phyloP scores from a whole-genome alignment of 352 stramenopile genomes.

The Globisporangium sylvaticum region DNA sequence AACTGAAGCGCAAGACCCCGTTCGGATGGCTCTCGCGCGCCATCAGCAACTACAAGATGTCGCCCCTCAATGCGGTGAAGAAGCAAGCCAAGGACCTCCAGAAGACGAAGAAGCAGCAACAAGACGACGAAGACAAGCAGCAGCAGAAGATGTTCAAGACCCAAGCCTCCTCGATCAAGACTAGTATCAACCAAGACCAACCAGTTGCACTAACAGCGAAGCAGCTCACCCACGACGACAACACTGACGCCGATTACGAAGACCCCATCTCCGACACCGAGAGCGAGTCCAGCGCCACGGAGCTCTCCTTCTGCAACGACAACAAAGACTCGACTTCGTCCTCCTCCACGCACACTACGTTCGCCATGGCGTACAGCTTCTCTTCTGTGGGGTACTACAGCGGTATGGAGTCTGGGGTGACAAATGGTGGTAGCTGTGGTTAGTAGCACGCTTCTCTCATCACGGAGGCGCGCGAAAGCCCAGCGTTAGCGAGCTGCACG shows the following conservation, averaged over 20 bases:
- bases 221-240: neutral
- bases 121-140: neutral
- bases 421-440: neutral
- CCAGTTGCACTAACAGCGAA: neutral
- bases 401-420: neutral
- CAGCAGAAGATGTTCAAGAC: neutral
- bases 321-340: neutral
- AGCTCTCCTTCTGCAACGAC: neutral
- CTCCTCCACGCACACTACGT: neutral
- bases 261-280: neutral
- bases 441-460: slow-evolving; percentile 1
- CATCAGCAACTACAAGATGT: neutral
- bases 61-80: neutral
- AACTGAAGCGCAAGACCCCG: neutral
- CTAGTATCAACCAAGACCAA: neutral
- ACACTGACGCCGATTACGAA: neutral
- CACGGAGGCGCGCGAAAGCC: neutral
- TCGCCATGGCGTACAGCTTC: slow-evolving; percentile 2
- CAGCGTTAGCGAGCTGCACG: neutral
- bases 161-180: neutral
- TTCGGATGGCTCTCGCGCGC: slow-evolving; percentile 1
- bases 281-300: neutral
- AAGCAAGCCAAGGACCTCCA: neutral
- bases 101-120: neutral
- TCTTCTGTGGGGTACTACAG: neutral